Percentiles rank a stretch among this genome's conserved stretches.
These are phyloP conservation scores for Arachis hypogaea DNA, from an alignment of 306 rosid species.

Conservation along the genomic window DNA sequence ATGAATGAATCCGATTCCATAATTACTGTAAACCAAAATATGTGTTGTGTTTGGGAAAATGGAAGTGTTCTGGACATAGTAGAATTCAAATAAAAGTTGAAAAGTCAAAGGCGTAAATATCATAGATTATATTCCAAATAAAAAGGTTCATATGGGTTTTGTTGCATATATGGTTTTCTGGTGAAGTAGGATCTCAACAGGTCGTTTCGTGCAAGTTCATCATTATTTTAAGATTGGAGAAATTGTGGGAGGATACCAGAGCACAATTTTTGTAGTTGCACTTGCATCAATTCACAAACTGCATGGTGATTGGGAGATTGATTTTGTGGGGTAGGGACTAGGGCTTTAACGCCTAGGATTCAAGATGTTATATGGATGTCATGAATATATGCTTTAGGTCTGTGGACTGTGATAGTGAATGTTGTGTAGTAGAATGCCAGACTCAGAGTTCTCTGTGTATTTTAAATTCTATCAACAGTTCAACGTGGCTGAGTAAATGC, in stretches of 20 bases:
- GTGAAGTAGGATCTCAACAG: neutral
- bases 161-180: neutral
- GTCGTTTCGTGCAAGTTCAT: neutral
- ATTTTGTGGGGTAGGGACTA: neutral
- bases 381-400: neutral
- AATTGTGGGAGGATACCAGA: conserved; percentile 2
- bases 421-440: neutral
- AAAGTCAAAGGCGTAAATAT: too few relatives aligned
- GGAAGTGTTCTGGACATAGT: too few relatives aligned
- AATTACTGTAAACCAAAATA: too few relatives aligned
- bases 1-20: too few relatives aligned
- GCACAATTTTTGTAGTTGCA: conserved; percentile 9
- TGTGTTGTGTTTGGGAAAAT: too few relatives aligned
- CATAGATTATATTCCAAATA: too few relatives aligned
- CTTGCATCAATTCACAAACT: neutral
- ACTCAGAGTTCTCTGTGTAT: neutral
- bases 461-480: too few relatives aligned
- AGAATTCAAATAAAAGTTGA: too few relatives aligned
- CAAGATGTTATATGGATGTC: neutral
- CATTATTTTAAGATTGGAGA: conserved; percentile 17
- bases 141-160: neutral
- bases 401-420: conserved; percentile 16
- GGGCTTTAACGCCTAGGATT: neutral
- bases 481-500: too few relatives aligned
- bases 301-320: neutral